phyloP scores from a whole-genome alignment of 176 grass and related monocot species.

The Carex myosuroides region DNA sequence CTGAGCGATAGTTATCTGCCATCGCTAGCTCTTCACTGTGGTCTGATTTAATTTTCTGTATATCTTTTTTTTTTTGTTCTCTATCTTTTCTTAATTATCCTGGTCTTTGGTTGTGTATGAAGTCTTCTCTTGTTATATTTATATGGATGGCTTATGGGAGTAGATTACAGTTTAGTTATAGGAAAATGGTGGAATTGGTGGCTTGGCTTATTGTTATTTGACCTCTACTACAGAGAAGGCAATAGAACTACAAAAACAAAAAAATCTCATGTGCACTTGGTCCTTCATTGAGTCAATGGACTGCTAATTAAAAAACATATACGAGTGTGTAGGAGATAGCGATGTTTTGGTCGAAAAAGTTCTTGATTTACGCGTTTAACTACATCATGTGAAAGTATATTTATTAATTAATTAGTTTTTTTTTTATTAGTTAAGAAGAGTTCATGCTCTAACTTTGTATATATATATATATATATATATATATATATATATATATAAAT shows the following conservation, averaged over 20 bases:
- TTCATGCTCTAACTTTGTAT: too few species aligned
- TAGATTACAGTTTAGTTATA: constrained; percentile 9
- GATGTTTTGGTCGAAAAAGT: neutral
- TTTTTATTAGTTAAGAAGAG: too few species aligned
- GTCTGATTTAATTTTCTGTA: neutral
- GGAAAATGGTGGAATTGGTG: constrained; percentile 26
- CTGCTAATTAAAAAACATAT: neutral
- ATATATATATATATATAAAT: too few species aligned
- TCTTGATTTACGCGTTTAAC: neutral
- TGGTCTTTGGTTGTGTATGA: neutral
- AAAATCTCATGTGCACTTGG: neutral
- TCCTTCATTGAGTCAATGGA: neutral
- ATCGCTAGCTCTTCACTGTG: constrained; percentile 9
- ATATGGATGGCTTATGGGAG: constrained; percentile 12
- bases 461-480: too few species aligned
- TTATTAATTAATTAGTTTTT: neutral
- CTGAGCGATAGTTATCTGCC: constrained; percentile 32
- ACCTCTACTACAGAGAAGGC: neutral
- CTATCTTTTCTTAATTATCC: neutral
- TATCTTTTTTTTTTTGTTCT: neutral
- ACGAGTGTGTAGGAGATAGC: neutral
- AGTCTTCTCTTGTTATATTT: constrained; percentile 12
- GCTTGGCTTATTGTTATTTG: neutral
- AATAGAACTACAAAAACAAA: neutral
- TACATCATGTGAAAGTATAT: neutral